Percentiles rank a stretch among this genome's conserved stretches.
Evolutionary conservation across 192 early-diverging fungal genomes (phyloP).

Genomic region (Backusella circina): DNA sequence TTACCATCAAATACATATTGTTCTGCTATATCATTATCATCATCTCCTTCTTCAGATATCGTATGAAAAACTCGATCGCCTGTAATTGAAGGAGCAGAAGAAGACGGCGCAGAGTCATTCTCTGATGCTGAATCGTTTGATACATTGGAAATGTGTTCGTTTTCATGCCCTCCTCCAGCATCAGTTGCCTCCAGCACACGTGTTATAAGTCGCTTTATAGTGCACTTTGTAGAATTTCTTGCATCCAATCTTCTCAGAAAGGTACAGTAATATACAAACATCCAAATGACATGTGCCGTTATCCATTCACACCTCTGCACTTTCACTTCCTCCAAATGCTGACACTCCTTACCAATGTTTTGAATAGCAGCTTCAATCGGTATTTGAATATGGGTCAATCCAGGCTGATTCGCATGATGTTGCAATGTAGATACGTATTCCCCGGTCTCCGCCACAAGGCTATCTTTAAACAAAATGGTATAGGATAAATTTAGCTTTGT

Average conservation of each 20-base stretch:
- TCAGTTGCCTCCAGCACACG: slow-evolving; percentile 23
- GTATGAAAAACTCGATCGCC: not conserved
- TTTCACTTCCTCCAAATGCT: slow-evolving; percentile 24
- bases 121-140: not conserved
- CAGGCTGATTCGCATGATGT: slow-evolving; percentile 36
- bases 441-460: slow-evolving; percentile 41
- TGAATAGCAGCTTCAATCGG: slow-evolving; percentile 30
- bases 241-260: slow-evolving; percentile 34
- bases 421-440: slow-evolving; percentile 46
- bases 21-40: not conserved
- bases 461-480: slow-evolving; percentile 29
- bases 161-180: not conserved
- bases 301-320: slow-evolving; percentile 46
- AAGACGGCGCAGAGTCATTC: not conserved
- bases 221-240: slow-evolving; percentile 36
- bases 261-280: slow-evolving; percentile 25
- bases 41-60: not conserved
- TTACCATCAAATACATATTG: not conserved
- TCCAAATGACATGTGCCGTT: slow-evolving; percentile 33
- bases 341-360: slow-evolving; percentile 38
- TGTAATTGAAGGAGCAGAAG: not conserved
- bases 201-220: slow-evolving; percentile 18
- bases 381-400: slow-evolving; percentile 38
- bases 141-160: not conserved
- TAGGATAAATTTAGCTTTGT: slow-evolving; percentile 34